A percentile compares a stretch with the other conserved stretches of the same genome.
Evolutionary conservation across 2,329 filamentous ascomycete genomes (phyloP).

Genomic region (Penicillium polonicum): DNA sequence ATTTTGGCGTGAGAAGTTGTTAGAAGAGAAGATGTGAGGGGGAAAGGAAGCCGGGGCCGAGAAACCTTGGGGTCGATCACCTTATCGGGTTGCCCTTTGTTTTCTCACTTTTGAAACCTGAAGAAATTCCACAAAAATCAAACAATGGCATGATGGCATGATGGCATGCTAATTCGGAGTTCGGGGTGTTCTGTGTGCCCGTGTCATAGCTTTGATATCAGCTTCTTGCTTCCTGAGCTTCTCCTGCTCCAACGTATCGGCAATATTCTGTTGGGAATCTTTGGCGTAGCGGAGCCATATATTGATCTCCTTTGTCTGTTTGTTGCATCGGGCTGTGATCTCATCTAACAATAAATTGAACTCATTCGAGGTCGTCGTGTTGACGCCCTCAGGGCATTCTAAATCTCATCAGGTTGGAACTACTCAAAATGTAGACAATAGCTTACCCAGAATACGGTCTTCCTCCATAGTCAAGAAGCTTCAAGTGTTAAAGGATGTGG

Average conservation of each 20-base stretch:
- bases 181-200: neutral
- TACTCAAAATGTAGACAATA: neutral
- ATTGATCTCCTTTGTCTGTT: neutral
- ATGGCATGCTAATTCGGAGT: neutral
- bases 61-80: neutral
- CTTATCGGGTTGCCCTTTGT: neutral
- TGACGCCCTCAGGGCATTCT: neutral
- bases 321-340: neutral
- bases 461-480: neutral
- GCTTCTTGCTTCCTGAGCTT: neutral
- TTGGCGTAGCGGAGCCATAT: neutral
- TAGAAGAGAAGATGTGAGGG: slow-evolving; percentile 1
- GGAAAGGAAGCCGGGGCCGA: neutral
- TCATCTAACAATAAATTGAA: neutral
- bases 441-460: neutral
- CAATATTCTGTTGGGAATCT: neutral
- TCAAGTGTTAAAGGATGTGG: neutral
- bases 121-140: neutral
- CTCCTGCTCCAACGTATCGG: neutral
- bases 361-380: neutral
- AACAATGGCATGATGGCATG: neutral
- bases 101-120: neutral
- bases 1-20: slow-evolving; percentile 22
- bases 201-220: neutral
- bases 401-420: neutral